Percentiles rank a stretch among this genome's conserved stretches.
phyloP scores from a whole-genome alignment of 208 protist species.

The Willaertia magna region DNA sequence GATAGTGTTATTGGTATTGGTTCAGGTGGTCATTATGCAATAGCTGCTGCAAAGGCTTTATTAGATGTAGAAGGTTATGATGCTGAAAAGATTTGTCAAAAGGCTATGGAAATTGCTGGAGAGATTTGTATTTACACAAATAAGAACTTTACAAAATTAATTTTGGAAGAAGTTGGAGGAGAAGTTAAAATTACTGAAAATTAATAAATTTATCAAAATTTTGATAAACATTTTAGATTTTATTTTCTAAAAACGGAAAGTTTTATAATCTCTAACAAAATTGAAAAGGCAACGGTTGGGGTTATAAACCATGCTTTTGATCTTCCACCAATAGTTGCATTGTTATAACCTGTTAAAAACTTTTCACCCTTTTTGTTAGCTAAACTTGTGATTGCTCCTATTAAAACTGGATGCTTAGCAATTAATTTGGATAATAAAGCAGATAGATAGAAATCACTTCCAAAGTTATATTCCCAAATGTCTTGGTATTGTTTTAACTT shows the following conservation, averaged over 20 bases:
- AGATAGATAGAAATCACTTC: not conserved
- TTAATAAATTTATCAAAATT: too few relatives aligned
- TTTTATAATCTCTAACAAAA: not conserved
- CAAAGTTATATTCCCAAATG: not conserved
- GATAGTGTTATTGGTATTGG: conserved; percentile 83
- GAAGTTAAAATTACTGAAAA: not conserved
- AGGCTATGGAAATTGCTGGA: conserved; percentile 83
- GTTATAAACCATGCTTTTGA: not conserved
- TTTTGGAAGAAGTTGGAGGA: not conserved
- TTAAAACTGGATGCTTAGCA: not conserved
- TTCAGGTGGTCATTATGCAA: conserved; percentile 74
- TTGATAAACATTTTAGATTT: too few relatives aligned
- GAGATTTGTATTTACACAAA: conserved; percentile 90
- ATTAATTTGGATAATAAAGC: not conserved
- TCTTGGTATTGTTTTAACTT: not conserved
- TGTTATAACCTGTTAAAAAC: not conserved
- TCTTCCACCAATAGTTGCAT: not conserved
- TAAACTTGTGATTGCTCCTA: not conserved
- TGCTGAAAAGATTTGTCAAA: conserved; percentile 28
- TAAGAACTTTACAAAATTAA: conserved; percentile 61
- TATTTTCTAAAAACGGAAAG: not conserved
- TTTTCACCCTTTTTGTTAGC: not conserved
- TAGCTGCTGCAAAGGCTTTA: conserved; percentile 74
- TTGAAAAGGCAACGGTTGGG: not conserved
- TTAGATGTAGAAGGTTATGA: conserved; percentile 68